Percentiles rank a stretch among this genome's conserved stretches.
These are phyloP conservation scores for Penicillium bovifimosum DNA, from an alignment of 495 filamentous ascomycete genomes.

Conservation along the genomic window DNA sequence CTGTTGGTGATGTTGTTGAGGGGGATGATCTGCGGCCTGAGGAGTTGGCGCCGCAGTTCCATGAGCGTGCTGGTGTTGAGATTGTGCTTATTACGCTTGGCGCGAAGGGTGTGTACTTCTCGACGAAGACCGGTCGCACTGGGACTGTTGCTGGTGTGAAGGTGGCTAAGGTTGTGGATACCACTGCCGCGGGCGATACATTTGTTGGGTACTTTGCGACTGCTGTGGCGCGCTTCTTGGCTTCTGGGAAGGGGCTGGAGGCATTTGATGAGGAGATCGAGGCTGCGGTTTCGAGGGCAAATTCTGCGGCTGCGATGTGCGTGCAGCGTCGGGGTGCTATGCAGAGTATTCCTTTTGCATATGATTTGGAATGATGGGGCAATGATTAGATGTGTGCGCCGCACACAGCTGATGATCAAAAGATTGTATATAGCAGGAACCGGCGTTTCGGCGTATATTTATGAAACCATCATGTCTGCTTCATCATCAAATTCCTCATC, in stretches of 20 bases:
- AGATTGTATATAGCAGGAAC: background rate
- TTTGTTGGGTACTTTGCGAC: constrained; percentile 54
- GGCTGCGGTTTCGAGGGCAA: constrained; percentile 14
- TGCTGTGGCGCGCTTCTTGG: constrained; percentile 18
- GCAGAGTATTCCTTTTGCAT: constrained; percentile 26
- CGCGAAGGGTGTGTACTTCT: constrained; percentile 56
- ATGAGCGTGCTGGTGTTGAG: constrained; percentile 50
- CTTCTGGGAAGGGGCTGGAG: constrained; percentile 8
- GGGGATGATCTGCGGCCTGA: constrained; percentile 25
- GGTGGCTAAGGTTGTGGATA: constrained; percentile 67
- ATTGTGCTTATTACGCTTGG: constrained; percentile 75
- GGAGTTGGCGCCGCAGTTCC: constrained; percentile 45
- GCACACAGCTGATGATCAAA: background rate
- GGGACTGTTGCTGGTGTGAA: constrained; percentile 47
- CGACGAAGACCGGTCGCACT: constrained; percentile 20
- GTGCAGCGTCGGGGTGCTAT: constrained; percentile 21
- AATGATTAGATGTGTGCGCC: background rate
- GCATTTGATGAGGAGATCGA: constrained; percentile 22
- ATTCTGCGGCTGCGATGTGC: constrained; percentile 22
- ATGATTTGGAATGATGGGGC: constrained; percentile 14
- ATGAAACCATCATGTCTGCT: constrained; percentile 11
- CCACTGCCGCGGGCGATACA: constrained; percentile 82
- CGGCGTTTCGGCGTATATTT: constrained; percentile 3
- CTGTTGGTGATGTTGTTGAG: constrained; percentile 7
- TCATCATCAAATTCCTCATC: constrained; percentile 19